Percentiles rank a stretch among this genome's conserved stretches.
These are phyloP conservation scores for Tolypocladium endophyticum DNA, from an alignment of 2,329 filamentous ascomycete species.

Conservation along the genomic window DNA sequence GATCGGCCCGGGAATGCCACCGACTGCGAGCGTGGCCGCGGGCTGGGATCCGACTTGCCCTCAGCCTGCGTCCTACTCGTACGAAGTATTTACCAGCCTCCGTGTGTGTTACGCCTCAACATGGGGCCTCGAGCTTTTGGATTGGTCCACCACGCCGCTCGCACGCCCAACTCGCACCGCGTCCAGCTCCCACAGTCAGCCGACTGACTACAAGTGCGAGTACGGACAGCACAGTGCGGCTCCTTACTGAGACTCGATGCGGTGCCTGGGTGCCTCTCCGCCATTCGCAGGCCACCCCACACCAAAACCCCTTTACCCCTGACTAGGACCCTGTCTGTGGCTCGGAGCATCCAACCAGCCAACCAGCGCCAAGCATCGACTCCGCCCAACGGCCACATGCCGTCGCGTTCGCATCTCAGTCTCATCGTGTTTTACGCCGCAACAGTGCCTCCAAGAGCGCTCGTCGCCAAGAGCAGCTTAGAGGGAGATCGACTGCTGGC, in stretches of 20 bases:
- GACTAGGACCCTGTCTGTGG: constrained; percentile 8
- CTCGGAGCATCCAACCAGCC: constrained; percentile 2
- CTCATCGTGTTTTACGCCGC: neutral
- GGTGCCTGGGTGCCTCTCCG: neutral
- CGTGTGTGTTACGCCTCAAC: neutral
- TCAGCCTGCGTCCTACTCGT: too few relatives aligned
- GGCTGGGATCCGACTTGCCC: neutral
- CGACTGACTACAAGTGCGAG: neutral
- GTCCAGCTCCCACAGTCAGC: neutral
- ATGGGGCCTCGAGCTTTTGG: neutral
- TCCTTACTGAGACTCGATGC: neutral
- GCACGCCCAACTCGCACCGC: neutral
- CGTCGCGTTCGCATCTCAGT: constrained; percentile 1
- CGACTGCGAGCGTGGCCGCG: neutral
- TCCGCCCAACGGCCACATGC: constrained; percentile 7
- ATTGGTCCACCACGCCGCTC: neutral
- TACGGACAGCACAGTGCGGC: neutral
- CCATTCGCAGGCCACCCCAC: constrained; percentile 1
- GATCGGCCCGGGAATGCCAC: neutral
- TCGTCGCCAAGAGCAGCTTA: constrained; percentile 4
- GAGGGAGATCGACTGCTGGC: constrained; percentile 3
- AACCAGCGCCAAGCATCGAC: constrained; percentile 5
- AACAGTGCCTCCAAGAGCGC: neutral
- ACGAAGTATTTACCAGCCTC: neutral
- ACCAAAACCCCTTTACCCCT: constrained; percentile 7